Percentiles rank a stretch among this genome's conserved stretches.
phyloP scores from a whole-genome alignment of 208 protist species.

The Trypanosoma lewisi region DNA sequence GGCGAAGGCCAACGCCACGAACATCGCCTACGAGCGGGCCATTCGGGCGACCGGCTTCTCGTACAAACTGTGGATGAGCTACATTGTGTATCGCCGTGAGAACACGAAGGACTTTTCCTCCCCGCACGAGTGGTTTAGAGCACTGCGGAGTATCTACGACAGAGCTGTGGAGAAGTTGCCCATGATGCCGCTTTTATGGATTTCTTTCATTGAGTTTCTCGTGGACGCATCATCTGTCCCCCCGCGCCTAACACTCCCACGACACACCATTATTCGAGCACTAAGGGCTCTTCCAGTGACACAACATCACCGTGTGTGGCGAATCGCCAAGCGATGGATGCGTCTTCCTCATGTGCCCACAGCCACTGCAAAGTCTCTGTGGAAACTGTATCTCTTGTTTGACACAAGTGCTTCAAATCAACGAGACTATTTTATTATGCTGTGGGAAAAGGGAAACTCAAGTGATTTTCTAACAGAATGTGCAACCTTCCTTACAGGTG shows the following conservation, averaged over 20 bases:
- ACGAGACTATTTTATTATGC: conserved; percentile 62
- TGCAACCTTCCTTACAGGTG: conserved; percentile 27
- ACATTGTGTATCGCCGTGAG: conserved; percentile 56
- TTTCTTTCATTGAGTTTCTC: conserved; percentile 67
- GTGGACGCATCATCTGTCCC: conserved; percentile 33
- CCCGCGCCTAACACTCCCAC: conserved; percentile 58
- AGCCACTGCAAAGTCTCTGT: conserved; percentile 51
- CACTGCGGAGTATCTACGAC: conserved; percentile 65
- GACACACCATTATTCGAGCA: conserved; percentile 48
- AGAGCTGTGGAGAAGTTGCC: conserved; percentile 67
- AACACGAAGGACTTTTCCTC: conserved; percentile 40
- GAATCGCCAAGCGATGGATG: conserved; percentile 51
- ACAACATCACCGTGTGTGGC: conserved; percentile 80
- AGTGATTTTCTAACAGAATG: conserved; percentile 62
- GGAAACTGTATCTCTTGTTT: conserved; percentile 57
- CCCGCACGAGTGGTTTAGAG: conserved; percentile 63
- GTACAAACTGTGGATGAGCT: conserved; percentile 82
- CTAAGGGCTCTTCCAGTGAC: conserved; percentile 63
- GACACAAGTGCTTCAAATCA: conserved; percentile 42
- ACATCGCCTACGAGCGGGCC: conserved; percentile 71
- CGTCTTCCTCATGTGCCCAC: conserved; percentile 37
- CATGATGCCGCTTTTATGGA: conserved; percentile 77
- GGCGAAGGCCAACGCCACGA: conserved; percentile 58
- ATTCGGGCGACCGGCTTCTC: conserved; percentile 64
- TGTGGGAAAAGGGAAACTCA: conserved; percentile 43